Evolutionary conservation across 75 land plant species (phyloP).

Genomic region (Sequoiadendron giganteum): DNA sequence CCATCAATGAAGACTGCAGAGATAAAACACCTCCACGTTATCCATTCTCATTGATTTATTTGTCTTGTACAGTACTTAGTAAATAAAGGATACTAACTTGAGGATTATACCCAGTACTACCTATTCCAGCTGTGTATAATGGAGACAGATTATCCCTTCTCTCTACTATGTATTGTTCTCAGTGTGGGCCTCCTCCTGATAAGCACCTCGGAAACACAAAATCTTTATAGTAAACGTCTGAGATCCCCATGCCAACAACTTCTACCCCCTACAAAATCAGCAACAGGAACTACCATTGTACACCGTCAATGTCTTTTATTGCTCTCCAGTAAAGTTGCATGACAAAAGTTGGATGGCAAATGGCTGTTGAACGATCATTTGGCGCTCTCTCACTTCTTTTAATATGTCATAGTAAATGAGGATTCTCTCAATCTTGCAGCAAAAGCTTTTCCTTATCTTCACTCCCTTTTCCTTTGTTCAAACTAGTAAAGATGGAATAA

Average conservation of each 20-base stretch:
- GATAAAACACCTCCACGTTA: too few species aligned
- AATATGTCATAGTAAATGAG: too few species aligned
- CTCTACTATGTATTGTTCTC: neutral
- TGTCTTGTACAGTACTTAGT: neutral
- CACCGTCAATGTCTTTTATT: too few species aligned
- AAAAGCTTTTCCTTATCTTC: neutral
- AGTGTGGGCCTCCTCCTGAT: neutral
- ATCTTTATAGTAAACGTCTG: neutral
- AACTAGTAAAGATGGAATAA: neutral
- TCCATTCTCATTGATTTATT: too few species aligned
- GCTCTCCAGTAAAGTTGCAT: neutral
- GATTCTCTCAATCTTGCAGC: neutral
- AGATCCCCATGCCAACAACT: neutral
- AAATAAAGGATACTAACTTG: neutral
- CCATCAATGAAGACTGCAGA: neutral
- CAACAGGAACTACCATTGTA: too few species aligned
- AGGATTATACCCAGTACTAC: neutral
- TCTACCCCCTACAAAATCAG: too few species aligned
- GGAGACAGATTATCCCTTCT: neutral
- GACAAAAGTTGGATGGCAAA: too few species aligned
- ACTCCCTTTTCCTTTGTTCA: neutral
- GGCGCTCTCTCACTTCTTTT: too few species aligned
- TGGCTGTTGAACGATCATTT: neutral
- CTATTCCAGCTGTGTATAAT: too few species aligned
- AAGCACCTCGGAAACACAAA: neutral